These are phyloP conservation scores for Talaromyces thailandensis DNA, from an alignment of 495 filamentous ascomycete species.

Conservation along the genomic window DNA sequence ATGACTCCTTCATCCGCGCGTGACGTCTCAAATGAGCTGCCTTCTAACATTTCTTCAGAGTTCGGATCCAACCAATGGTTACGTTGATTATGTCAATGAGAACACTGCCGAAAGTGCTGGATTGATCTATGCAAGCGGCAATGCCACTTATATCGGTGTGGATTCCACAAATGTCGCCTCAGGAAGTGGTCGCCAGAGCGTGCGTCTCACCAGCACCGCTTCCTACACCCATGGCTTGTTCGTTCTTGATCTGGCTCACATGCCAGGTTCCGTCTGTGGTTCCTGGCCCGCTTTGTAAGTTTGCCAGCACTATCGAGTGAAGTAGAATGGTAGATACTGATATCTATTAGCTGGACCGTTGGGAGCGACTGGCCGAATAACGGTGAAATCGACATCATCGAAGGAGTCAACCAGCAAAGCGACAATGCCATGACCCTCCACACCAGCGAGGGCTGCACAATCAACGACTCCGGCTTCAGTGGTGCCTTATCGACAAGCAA, in stretches of 20 bases:
- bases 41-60: constrained; percentile 13
- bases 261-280: constrained; percentile 44
- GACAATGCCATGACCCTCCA: constrained; percentile 59
- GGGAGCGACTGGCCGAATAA: constrained; percentile 55
- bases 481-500: constrained; percentile 30
- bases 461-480: constrained; percentile 36
- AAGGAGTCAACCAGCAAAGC: constrained; percentile 50
- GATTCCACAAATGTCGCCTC: constrained; percentile 22
- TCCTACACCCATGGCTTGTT: constrained; percentile 48
- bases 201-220: constrained; percentile 44
- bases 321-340: neutral
- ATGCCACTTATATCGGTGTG: constrained; percentile 36
- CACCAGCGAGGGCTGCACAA: constrained; percentile 50
- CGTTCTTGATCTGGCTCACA: constrained; percentile 51
- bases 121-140: constrained; percentile 43
- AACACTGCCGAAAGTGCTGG: constrained; percentile 38
- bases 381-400: constrained; percentile 69
- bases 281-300: constrained; percentile 55
- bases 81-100: constrained; percentile 51
- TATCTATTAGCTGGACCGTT: constrained; percentile 35
- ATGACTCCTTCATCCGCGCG: constrained; percentile 14
- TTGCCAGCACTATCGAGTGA: constrained; percentile 8
- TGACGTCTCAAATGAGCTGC: constrained; percentile 1
- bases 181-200: constrained; percentile 47
- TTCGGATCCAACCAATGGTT: constrained; percentile 60